A percentile compares a stretch with the other conserved stretches of the same genome.
Conservation (phyloP, 2,329 filamentous ascomycete genomes). For the Thielaviopsis euricoi region DNA sequence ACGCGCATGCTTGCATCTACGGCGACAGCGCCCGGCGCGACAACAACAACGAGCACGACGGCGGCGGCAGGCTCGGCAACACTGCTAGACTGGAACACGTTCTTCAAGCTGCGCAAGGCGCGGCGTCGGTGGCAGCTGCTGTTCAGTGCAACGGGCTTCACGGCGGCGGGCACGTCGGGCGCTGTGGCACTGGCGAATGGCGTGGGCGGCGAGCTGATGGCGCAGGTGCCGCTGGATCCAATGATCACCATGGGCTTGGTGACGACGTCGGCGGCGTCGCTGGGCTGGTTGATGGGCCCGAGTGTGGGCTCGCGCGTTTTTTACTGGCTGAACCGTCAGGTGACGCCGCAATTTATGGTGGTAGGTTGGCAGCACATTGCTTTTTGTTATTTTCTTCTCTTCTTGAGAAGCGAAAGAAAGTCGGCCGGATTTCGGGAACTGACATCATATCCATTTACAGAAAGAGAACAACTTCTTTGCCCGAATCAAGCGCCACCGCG, state of each 20-base stretch:
- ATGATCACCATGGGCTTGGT: conserved; percentile 71
- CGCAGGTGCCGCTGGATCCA: conserved; percentile 69
- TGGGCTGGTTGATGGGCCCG: conserved; percentile 79
- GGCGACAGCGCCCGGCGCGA: conserved; percentile 7
- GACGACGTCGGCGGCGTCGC: conserved; percentile 57
- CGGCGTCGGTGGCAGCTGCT: conserved; percentile 70
- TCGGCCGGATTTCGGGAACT: background rate
- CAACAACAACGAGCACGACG: conserved; percentile 8
- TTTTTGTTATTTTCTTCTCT: too few relatives aligned
- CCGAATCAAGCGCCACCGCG: conserved; percentile 78
- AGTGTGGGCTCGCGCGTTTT: conserved; percentile 68
- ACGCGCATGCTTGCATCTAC: conserved; percentile 7
- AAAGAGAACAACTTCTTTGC: conserved; percentile 93
- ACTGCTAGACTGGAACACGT: conserved; percentile 73
- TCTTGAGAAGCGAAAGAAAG: background rate
- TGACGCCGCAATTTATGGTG: conserved; percentile 53
- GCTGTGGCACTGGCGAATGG: conserved; percentile 52
- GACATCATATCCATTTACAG: conserved; percentile 21
- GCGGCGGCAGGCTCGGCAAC: conserved; percentile 17
- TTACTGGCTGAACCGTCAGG: conserved; percentile 48
- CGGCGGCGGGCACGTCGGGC: conserved; percentile 44
- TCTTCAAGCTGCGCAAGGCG: conserved; percentile 77
- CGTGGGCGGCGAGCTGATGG: conserved; percentile 54
- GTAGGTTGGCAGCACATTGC: conserved; percentile 30
- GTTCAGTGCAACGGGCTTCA: conserved; percentile 52